Percentiles rank a stretch among this genome's conserved stretches.
Conservation (phyloP, 2,329 filamentous ascomycete species). For the Chaetomiaceae sp. region DNA sequence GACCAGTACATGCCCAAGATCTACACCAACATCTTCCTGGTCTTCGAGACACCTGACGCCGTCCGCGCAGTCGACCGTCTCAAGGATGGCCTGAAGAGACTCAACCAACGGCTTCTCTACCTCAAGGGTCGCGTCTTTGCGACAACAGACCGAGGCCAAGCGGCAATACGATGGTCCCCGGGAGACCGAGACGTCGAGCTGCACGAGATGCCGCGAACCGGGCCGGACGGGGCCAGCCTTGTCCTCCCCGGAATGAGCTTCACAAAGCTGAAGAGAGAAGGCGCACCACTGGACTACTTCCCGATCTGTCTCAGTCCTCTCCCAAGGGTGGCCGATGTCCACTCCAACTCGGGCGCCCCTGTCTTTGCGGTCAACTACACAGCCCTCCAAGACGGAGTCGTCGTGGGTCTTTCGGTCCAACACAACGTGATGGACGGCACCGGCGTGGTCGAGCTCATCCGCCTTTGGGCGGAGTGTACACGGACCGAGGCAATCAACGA, state of each 20-base stretch:
- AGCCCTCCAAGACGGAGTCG: neutral
- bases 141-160: neutral
- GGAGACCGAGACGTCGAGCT: neutral
- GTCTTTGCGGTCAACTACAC: conserved; percentile 9
- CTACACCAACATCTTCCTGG: conserved; percentile 2
- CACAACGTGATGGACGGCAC: conserved; percentile 12
- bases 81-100: conserved; percentile 1
- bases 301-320: neutral
- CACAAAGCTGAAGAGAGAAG: neutral
- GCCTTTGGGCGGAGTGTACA: conserved; percentile 5
- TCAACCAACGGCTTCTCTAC: conserved; percentile 7
- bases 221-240: neutral
- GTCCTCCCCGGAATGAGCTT: neutral
- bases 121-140: conserved; percentile 8
- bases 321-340: neutral
- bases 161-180: conserved; percentile 2
- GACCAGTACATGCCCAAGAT: conserved; percentile 15
- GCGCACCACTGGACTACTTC: conserved; percentile 12
- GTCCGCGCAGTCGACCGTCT: neutral
- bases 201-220: neutral
- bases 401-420: conserved; percentile 1
- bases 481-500: neutral
- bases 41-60: conserved; percentile 4
- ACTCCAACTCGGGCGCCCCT: neutral
- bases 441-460: conserved; percentile 9